Conservation (phyloP, 768 basidiomycete genomes). For the Trametes villosa region DNA sequence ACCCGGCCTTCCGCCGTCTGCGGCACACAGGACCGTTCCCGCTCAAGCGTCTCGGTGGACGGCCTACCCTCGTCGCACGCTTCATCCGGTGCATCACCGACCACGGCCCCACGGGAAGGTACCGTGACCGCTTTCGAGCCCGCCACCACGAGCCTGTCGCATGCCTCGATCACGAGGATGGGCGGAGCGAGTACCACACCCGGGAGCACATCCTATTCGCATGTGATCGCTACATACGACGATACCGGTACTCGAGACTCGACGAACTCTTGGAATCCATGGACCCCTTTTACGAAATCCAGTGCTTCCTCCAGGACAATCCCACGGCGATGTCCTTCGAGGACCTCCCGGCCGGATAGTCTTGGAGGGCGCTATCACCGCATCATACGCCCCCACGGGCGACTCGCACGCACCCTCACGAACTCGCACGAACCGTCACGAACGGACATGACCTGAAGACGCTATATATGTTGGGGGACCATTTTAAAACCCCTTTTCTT, state of each 20-base stretch:
- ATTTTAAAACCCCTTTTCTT: too few species aligned
- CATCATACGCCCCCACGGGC: too few species aligned
- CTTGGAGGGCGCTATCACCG: too few species aligned
- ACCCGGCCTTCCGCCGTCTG: not conserved
- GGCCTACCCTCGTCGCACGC: not conserved
- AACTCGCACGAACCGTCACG: too few species aligned
- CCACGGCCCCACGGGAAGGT: not conserved
- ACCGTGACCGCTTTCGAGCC: slow-evolving; percentile 4
- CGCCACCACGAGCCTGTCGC: not conserved
- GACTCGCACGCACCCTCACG: too few species aligned
- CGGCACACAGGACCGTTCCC: not conserved
- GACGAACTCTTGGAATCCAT: slow-evolving; percentile 1
- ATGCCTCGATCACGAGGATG: not conserved
- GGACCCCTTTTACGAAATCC: slow-evolving; percentile 5
- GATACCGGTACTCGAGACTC: not conserved
- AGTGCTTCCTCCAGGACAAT: too few species aligned
- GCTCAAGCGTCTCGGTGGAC: not conserved
- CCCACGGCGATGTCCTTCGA: too few species aligned
- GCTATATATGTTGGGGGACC: too few species aligned
- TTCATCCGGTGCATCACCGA: slow-evolving; percentile 1
- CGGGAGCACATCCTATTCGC: too few species aligned
- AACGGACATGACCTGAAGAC: too few species aligned
- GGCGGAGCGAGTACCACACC: not conserved
- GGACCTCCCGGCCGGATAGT: too few species aligned
- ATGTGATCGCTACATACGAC: not conserved